Percentiles rank a stretch among this genome's conserved stretches.
These are phyloP conservation scores for Porphyra umbilicalis DNA, from an alignment of 31 red algal species.

Conservation along the genomic window DNA sequence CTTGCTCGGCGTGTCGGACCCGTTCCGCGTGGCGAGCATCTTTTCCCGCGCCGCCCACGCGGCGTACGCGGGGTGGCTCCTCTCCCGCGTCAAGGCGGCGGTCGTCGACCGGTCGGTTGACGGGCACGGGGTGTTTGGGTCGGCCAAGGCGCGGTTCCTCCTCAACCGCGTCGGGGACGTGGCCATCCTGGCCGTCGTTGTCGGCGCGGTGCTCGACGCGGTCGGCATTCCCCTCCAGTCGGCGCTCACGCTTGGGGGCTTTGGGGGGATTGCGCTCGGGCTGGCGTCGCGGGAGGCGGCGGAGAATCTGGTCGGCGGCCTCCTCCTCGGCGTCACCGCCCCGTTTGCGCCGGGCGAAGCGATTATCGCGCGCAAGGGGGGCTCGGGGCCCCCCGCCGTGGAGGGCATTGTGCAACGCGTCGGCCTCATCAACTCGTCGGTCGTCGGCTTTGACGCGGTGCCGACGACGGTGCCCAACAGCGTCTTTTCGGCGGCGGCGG, in stretches of 20 bases:
- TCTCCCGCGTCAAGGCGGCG: background rate
- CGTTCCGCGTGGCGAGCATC: background rate
- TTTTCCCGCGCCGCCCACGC: background rate
- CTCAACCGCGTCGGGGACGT: background rate
- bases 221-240: constrained; percentile 1
- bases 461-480: background rate
- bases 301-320: background rate
- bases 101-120: background rate
- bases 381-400: background rate
- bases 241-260: background rate
- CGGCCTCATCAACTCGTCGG: background rate
- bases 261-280: background rate
- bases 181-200: background rate
- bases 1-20: background rate
- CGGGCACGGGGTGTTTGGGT: background rate
- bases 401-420: background rate
- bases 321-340: background rate
- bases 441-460: background rate
- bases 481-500: background rate
- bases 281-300: background rate
- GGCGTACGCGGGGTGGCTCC: background rate
- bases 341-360: background rate
- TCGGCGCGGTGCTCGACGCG: background rate
- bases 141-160: background rate
- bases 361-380: background rate